Percentiles rank a stretch among this genome's conserved stretches.
Evolutionary conservation across 2,329 filamentous ascomycete species (phyloP).

Genomic region (Trichoderma gracile): DNA sequence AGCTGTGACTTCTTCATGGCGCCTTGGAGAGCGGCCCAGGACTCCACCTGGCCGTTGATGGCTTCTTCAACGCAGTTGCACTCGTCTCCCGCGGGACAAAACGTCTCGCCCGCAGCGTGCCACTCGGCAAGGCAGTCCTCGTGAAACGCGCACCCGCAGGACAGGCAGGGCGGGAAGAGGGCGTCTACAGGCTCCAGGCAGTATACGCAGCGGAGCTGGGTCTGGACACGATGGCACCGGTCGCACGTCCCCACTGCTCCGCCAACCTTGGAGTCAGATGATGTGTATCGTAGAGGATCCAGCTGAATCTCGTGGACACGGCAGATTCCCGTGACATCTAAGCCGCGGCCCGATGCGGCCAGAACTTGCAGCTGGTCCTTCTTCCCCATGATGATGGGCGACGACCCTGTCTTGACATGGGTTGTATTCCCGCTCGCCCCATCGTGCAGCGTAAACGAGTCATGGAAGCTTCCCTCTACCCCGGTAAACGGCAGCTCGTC

Average conservation of each 20-base stretch:
- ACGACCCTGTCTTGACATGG: constrained; percentile 45
- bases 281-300: constrained; percentile 56
- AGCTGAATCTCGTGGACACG: constrained; percentile 63
- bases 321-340: constrained; percentile 65
- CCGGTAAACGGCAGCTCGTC: constrained; percentile 43
- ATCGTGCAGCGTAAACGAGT: constrained; percentile 44
- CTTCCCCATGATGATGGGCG: constrained; percentile 58
- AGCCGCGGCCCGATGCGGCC: constrained; percentile 55
- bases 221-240: constrained; percentile 56
- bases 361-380: constrained; percentile 54
- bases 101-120: constrained; percentile 56
- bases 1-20: constrained; percentile 40
- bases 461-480: constrained; percentile 39
- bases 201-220: constrained; percentile 61
- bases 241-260: constrained; percentile 53
- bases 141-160: constrained; percentile 64
- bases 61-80: constrained; percentile 63
- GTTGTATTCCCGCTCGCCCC: constrained; percentile 39
- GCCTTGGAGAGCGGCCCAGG: constrained; percentile 54
- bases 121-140: constrained; percentile 60
- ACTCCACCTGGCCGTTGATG: constrained; percentile 58
- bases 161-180: constrained; percentile 61
- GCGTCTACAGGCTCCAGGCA: constrained; percentile 62
- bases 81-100: constrained; percentile 65
- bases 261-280: constrained; percentile 42